Conservation (phyloP, 208 protist species). For the Trypanosoma caninum region DNA sequence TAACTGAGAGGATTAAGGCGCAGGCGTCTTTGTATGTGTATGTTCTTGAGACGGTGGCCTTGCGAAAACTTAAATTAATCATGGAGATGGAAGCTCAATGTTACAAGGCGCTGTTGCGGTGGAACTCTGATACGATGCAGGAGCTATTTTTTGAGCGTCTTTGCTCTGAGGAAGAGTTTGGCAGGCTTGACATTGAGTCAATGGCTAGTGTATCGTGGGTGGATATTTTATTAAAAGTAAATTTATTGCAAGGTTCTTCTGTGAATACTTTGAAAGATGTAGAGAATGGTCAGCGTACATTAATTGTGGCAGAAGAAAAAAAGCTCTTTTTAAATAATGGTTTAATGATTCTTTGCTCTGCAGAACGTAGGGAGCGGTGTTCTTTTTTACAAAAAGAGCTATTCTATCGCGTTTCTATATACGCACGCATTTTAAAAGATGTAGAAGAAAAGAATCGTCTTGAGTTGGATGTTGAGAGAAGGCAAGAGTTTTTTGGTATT, state of each 20-base stretch:
- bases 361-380: constrained; percentile 3
- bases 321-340: neutral
- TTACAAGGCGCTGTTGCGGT: constrained; percentile 4
- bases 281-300: neutral
- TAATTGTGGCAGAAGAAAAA: neutral
- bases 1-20: neutral
- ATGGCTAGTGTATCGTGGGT: constrained; percentile 19
- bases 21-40: neutral
- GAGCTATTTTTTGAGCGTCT: constrained; percentile 3
- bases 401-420: neutral
- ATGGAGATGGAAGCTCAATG: constrained; percentile 14
- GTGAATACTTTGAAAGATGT: neutral
- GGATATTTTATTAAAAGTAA: constrained; percentile 18
- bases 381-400: neutral
- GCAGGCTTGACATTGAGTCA: constrained; percentile 15
- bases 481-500: constrained; percentile 3
- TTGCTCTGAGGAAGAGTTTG: constrained; percentile 5
- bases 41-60: neutral
- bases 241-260: neutral
- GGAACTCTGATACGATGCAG: neutral
- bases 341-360: neutral
- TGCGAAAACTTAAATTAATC: neutral
- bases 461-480: constrained; percentile 2
- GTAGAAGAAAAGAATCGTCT: constrained; percentile 29
- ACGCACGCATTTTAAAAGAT: constrained; percentile 8